Evolutionary conservation across 179 eudicot species (phyloP).

Genomic region (Silene noctiflora): DNA sequence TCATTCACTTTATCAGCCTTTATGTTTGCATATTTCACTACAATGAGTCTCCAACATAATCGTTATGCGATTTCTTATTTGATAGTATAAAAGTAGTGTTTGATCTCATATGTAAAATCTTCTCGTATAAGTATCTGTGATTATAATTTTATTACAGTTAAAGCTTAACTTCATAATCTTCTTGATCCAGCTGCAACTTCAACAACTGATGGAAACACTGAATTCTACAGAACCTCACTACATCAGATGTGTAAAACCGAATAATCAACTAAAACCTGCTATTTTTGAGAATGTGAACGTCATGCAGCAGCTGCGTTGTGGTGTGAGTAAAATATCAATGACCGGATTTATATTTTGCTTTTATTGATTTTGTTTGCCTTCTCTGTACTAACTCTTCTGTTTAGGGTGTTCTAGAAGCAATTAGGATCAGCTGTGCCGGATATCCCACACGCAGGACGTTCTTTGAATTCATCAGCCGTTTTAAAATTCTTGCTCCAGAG

Average conservation of each 20-base stretch:
- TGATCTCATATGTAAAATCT: neutral
- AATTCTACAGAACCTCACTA: constrained; percentile 95
- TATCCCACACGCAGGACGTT: constrained; percentile 88
- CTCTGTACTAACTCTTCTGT: constrained; percentile 35
- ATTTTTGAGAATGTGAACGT: constrained; percentile 84
- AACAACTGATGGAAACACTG: constrained; percentile 84
- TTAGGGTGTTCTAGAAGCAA: constrained; percentile 99
- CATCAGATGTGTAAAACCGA: constrained; percentile 97
- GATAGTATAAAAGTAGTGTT: no score
- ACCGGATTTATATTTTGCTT: neutral
- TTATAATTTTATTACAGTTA: neutral
- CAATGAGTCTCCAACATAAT: neutral
- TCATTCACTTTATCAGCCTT: constrained; percentile 9
- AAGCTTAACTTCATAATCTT: constrained; percentile 19
- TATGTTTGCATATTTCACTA: neutral
- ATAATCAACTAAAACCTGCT: constrained; percentile 84
- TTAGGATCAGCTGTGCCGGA: constrained; percentile 95
- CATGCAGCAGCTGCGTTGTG: constrained; percentile 96
- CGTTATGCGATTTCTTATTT: neutral
- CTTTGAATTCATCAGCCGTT: constrained; percentile 74
- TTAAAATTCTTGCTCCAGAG: constrained; percentile 80
- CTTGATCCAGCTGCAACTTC: constrained; percentile 78
- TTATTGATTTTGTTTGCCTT: constrained; percentile 10
- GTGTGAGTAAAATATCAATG: constrained; percentile 65
- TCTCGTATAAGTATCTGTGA: neutral